Evolutionary conservation across 106 monocot genomes (phyloP), one percentile per base, ranked within the genome.

Genomic region (Narthecium ossifragum): DNA sequence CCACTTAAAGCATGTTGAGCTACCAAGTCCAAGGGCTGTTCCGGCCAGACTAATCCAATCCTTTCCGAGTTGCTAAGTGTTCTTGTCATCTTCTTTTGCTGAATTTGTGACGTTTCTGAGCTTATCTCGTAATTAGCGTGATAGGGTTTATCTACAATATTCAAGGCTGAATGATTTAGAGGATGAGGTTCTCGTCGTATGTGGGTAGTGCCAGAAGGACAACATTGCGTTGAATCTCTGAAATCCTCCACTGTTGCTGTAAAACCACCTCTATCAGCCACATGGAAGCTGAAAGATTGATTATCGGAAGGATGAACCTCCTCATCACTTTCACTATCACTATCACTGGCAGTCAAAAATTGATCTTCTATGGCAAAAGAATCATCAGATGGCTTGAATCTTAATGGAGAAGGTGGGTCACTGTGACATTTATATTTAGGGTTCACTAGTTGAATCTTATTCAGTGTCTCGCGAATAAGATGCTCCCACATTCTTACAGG

Each of bases 401-500:
- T 75, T 33, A 84, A 89, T 37, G 88, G 88, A 34, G 88, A 84
- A 43, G 88, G 51, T 49, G 88, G 84, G 40, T 84, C 78, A 59
- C 80, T 81, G 61, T 72, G 63, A 53, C 78, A 80, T 75, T 87
- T 87, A 49, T 66, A 74, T 38, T 73, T 76, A 31, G 31, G 31
- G 57, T 84, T 78, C 21, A 30, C 38, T 20, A 80, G 74, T 34
- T 48, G 48, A 26, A 74, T 78, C 55, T 51, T 75, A 61, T 86
- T 81, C 47, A 96, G 51, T 29, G 90, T 74, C 60, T 73, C 73
- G 23, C 94, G 86, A 71, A 96, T 90, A 28, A 90, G 64, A 49
- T 65, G 50, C 61, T 96, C 94, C 94, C 94, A 96, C 73, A 71
- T 86, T 53, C 65, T 70, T 63, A 84, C 78, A 34, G 90, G 85